Percentiles rank a stretch among this genome's conserved stretches.
Conservation (phyloP, 2,329 filamentous ascomycete genomes). For the Alternaria viburni region DNA sequence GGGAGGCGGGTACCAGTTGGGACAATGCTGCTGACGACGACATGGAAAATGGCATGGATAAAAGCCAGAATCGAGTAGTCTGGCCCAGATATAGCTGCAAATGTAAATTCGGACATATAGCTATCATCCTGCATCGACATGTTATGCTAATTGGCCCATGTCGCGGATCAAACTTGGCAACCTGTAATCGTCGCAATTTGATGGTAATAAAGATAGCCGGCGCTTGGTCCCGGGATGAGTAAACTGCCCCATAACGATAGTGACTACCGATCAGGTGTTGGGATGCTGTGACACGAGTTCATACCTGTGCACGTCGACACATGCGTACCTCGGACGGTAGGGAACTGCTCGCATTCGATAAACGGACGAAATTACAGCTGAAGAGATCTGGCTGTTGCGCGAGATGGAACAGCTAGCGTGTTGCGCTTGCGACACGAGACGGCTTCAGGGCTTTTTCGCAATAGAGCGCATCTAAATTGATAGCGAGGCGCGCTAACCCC, state of each 20-base stretch:
- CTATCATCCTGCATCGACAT: neutral
- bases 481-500: slow-evolving; percentile 31
- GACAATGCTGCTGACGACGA: neutral
- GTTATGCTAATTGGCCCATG: slow-evolving; percentile 1
- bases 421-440: slow-evolving; percentile 22
- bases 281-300: neutral
- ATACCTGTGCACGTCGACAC: neutral
- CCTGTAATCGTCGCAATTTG: slow-evolving; percentile 4
- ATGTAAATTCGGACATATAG: neutral
- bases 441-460: slow-evolving; percentile 28
- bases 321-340: neutral
- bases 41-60: neutral
- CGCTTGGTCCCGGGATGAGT: neutral
- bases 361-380: neutral
- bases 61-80: neutral
- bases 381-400: neutral
- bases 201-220: slow-evolving; percentile 4
- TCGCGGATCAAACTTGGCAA: neutral
- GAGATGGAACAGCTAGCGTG: slow-evolving; percentile 19
- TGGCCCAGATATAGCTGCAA: slow-evolving; percentile 1
- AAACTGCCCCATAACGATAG: neutral
- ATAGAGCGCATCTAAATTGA: slow-evolving; percentile 33
- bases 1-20: neutral
- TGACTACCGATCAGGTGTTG: neutral
- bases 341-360: neutral